Evolutionary conservation across 441 rosid species (phyloP).

Genomic region (Melastoma candidum): DNA sequence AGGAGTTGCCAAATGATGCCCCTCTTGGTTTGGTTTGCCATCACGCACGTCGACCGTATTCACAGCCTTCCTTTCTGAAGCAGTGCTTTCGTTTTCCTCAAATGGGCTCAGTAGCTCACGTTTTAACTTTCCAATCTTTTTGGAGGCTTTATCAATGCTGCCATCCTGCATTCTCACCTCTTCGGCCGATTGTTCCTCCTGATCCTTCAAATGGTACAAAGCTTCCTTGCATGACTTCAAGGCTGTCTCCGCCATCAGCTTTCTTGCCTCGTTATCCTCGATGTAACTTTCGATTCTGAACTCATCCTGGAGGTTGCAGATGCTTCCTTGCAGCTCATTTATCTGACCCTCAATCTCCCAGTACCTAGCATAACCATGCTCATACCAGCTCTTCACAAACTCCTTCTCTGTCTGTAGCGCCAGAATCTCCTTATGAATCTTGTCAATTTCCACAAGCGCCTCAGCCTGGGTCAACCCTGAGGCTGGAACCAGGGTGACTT

Average conservation of each 20-base stretch:
- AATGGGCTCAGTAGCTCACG: slow-evolving; percentile 16
- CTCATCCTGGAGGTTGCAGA: slow-evolving; percentile 61
- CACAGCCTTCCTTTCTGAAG: background rate
- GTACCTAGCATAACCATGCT: slow-evolving; percentile 36
- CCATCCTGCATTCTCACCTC: slow-evolving; percentile 37
- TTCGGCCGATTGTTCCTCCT: slow-evolving; percentile 40
- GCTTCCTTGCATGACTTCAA: slow-evolving; percentile 58
- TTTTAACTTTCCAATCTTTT: slow-evolving; percentile 35
- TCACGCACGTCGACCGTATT: background rate
- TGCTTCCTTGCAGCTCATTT: slow-evolving; percentile 42
- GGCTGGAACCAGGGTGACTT: slow-evolving; percentile 19
- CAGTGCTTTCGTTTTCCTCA: slow-evolving; percentile 20
- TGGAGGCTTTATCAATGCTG: slow-evolving; percentile 38
- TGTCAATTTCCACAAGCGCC: slow-evolving; percentile 54
- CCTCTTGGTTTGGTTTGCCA: slow-evolving; percentile 5
- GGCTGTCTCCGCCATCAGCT: slow-evolving; percentile 60
- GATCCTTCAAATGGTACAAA: slow-evolving; percentile 44
- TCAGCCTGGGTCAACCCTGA: slow-evolving; percentile 47
- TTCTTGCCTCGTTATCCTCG: slow-evolving; percentile 66
- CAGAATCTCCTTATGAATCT: slow-evolving; percentile 58
- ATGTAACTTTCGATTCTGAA: slow-evolving; percentile 42
- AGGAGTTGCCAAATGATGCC: slow-evolving; percentile 16
- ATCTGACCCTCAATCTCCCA: slow-evolving; percentile 49
- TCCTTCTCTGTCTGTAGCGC: slow-evolving; percentile 66
- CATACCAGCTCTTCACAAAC: slow-evolving; percentile 47